Evolutionary conservation across 164 flowering plant species (phyloP), one percentile per base, ranked within the genome.

Genomic region (Nymphaea colorata): DNA sequence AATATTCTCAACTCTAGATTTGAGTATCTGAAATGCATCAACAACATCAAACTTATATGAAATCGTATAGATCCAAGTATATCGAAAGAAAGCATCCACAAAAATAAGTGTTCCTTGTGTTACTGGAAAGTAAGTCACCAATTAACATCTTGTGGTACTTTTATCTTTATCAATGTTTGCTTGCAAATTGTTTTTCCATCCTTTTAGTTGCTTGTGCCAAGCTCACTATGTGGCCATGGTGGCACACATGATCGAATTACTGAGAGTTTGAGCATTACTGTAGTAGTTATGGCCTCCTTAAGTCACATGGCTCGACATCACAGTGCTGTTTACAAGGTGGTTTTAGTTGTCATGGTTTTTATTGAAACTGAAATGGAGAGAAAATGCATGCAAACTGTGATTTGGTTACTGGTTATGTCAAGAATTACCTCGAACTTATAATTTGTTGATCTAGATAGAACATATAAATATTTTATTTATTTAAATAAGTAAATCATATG

Each of bases 321-420:
- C 59, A 73, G 77, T 64, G 66, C 84, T 2, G 75, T 82, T 44
- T 57, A 4, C 51, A 82, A 79, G 66, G 83, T 83, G 44, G 86
- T 82, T 10, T 45, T 81, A 43, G 77, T 82, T 4, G 68, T 82
- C 62, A 82, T 82, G 83, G 78, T 82, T 11, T 79, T 44, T 82
- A 80, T 62, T 77, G 82, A 2, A 82, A 83, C 64, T 79, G 71
- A 77, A 80, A 82, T 68, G 82, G 82, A 4, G 3, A 55, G 73
- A 80, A 74, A 64, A 82, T 82, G 86, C 86, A 82, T 67, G 79
- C 82, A 18, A 80, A 82, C 64, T 75, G 68, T 18, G 80, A 77
- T 44, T 70, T 82, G 43, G 74, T 82, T 43, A 82, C 81, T 5
- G 72, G 72, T 59, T 80, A 55, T 71, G 82, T 82, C 64, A 80